Evolutionary conservation across 202 grass and related monocot genomes (phyloP), one percentile per base, ranked within the genome.

Genomic region (Carex sylvatica): DNA sequence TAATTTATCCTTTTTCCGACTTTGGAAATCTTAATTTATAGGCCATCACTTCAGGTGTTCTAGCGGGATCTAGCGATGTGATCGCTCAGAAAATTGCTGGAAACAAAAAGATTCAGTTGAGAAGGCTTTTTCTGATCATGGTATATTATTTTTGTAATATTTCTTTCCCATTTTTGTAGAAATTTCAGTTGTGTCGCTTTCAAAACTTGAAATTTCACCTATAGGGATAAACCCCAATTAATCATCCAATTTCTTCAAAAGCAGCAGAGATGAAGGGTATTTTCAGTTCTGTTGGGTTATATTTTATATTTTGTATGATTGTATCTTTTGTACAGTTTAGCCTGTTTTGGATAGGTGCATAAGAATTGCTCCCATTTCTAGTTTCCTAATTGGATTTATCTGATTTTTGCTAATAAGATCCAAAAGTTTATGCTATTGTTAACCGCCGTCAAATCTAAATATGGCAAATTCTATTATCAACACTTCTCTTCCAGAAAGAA

Each of bases 41-140:
- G 87, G 94, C 94, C 51, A 89, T 97, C 69, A 97, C 94, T 7
- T 92, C 94, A 58, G 91, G 94, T 42, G 89, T 97, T 19, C 83
- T 97, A 68, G 94, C 89, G 24, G 94, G 94, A 33, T 97, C 87
- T 85, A 97, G 94, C 80, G 94, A 97, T 84, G 89, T 84, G 40
- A 84, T 93, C 46, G 94, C 94, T 36, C 94, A 97, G 84, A 92
- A 87, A 76, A 97, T 97, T 60, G 84, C 94, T 49, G 91, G 94
- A 18, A 86, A 52, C 76, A 55, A 84, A 83, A 94, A 83, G 71
- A 84, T 97, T 74, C 94, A 90, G 69, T 66, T 93, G 65, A 97
- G 94, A 90, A 89, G 94, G 75, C 63, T 97, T 28, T 88, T 93
- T 61, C 94, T 97, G 46, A 84, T 97, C 84, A 90, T 88, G 94